Percentiles rank a stretch among this genome's conserved stretches.
These are phyloP conservation scores for Tephrocybe sp. DNA, from an alignment of 768 basidiomycete species.

Conservation along the genomic window DNA sequence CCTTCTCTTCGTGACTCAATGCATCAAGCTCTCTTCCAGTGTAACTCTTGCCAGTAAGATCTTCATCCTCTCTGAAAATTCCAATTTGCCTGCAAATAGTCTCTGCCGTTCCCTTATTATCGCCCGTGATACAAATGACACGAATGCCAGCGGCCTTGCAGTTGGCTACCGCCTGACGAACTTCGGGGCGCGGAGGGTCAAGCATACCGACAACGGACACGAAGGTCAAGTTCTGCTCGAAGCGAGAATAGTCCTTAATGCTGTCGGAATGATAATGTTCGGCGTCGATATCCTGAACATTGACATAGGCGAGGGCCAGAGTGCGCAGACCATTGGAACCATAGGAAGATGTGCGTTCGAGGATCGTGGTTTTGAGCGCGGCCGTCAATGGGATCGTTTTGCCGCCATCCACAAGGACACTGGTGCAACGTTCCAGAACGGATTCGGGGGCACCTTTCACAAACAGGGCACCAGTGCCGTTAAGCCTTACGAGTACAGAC, in stretches of 20 bases:
- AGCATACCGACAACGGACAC: conserved; percentile 97
- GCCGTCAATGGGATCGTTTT: conserved; percentile 64
- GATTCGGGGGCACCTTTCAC: conserved; percentile 98
- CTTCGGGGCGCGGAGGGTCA: conserved; percentile 96
- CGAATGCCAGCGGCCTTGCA: conserved; percentile 93
- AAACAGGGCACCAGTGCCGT: conserved; percentile 74
- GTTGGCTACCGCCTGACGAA: conserved; percentile 80
- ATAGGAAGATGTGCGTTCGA: conserved; percentile 69
- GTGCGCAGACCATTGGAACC: conserved; percentile 85
- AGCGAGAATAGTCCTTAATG: conserved; percentile 80
- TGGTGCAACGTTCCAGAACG: conserved; percentile 85
- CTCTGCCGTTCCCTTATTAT: conserved; percentile 97
- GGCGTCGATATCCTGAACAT: conserved; percentile 74
- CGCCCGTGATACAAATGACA: conserved; percentile 96
- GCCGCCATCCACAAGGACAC: conserved; percentile 66
- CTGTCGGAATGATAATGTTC: conserved; percentile 81
- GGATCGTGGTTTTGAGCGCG: conserved; percentile 57
- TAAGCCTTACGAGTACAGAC: conserved; percentile 86
- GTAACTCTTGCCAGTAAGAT: conserved; percentile 92
- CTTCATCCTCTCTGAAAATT: conserved; percentile 84
- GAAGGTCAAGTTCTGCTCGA: conserved; percentile 91
- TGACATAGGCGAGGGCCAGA: conserved; percentile 86
- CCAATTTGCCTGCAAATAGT: conserved; percentile 97
- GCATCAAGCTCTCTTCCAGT: conserved; percentile 92
- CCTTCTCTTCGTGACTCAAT: conserved; percentile 77